These are phyloP conservation scores for Hepatocystis sp. DNA, from an alignment of 169 alveolate genomes.

Conservation along the genomic window DNA sequence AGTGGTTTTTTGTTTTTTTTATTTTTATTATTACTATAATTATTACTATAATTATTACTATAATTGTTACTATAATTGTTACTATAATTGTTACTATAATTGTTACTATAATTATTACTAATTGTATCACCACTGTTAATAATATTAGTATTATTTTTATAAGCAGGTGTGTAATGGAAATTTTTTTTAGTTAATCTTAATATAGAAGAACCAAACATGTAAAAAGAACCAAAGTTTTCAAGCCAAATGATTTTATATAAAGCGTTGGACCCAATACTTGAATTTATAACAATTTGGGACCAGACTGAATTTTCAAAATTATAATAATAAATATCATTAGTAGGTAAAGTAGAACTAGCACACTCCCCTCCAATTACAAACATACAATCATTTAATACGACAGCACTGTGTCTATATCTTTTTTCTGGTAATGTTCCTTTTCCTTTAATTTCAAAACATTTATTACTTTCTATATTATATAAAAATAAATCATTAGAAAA, in stretches of 20 bases:
- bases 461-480: slow-evolving; percentile 57
- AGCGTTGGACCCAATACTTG: slow-evolving; percentile 30
- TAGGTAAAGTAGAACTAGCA: slow-evolving; percentile 54
- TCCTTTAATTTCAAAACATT: slow-evolving; percentile 55
- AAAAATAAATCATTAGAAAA: slow-evolving; percentile 61
- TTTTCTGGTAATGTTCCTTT: slow-evolving; percentile 70
- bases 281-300: slow-evolving; percentile 60
- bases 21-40: too few species aligned
- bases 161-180: slow-evolving; percentile 65
- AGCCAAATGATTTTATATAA: slow-evolving; percentile 65
- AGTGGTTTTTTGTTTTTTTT: too few species aligned
- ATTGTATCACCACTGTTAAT: too few species aligned
- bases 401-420: slow-evolving; percentile 70
- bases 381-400: slow-evolving; percentile 65
- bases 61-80: too few species aligned
- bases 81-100: too few species aligned
- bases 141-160: slow-evolving; percentile 32
- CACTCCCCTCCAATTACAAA: slow-evolving; percentile 72
- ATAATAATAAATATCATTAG: slow-evolving; percentile 60
- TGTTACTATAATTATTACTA: too few species aligned
- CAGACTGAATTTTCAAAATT: slow-evolving; percentile 67
- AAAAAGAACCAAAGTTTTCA: slow-evolving; percentile 73
- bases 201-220: slow-evolving; percentile 70
- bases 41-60: too few species aligned
- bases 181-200: slow-evolving; percentile 61